Evolutionary conservation across 2,329 filamentous ascomycete species (phyloP).

Genomic region (Phaeosphaeria sp.): DNA sequence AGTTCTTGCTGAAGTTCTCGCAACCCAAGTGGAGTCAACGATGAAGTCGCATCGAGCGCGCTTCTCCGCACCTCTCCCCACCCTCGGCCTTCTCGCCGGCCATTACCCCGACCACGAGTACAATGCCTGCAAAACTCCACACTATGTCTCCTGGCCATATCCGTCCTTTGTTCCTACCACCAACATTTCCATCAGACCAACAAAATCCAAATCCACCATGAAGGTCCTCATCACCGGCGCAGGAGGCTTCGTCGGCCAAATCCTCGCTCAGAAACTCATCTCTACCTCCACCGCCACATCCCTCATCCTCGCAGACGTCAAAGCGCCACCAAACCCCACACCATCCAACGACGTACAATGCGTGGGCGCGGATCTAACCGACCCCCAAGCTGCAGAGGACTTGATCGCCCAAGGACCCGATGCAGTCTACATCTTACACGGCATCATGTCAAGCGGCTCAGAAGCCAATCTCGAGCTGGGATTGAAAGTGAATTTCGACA

Average conservation of each 20-base stretch:
- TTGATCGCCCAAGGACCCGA: conserved; percentile 39
- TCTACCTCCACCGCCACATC: conserved; percentile 52
- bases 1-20: not conserved
- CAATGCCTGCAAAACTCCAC: not conserved
- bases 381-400: conserved; percentile 27
- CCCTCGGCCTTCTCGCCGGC: conserved; percentile 18
- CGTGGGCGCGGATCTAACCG: conserved; percentile 61
- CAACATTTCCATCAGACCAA: not conserved
- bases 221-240: conserved; percentile 68
- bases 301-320: conserved; percentile 65
- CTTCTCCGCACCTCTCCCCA: not conserved
- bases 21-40: not conserved
- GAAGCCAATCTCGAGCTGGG: conserved; percentile 68
- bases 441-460: conserved; percentile 70
- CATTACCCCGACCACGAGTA: not conserved
- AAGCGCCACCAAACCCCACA: conserved; percentile 56
- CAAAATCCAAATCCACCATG: conserved; percentile 18
- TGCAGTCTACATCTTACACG: conserved; percentile 65
- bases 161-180: not conserved
- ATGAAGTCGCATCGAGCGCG: not conserved
- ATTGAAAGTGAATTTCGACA: conserved; percentile 67
- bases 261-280: conserved; percentile 63
- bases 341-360: conserved; percentile 57
- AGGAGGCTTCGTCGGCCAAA: conserved; percentile 69
- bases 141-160: not conserved